Conservation (phyloP, 148 eudicot genomes). For the Chenopodium suecicum region DNA sequence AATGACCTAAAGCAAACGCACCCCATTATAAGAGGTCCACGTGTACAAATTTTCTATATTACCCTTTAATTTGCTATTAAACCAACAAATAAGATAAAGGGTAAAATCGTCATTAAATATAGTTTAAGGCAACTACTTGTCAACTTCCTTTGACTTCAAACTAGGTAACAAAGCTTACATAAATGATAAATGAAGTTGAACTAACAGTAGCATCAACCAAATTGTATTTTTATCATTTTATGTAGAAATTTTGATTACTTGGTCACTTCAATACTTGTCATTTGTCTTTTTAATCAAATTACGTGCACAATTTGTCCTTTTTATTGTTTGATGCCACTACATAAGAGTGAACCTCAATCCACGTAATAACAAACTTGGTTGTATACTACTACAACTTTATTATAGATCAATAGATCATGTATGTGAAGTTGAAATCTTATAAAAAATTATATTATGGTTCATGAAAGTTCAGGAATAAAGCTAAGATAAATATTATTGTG, state of each 20-base stretch:
- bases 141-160: conserved; percentile 15
- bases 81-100: not conserved
- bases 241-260: not conserved
- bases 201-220: conserved; percentile 21
- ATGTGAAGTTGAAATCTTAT: not conserved
- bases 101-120: not conserved
- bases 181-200: conserved; percentile 1
- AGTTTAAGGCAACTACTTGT: conserved; percentile 9
- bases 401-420: not conserved
- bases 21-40: not conserved
- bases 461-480: not conserved
- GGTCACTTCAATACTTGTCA: conserved; percentile 9
- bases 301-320: conserved; percentile 7
- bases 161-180: not conserved
- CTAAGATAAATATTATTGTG: not conserved
- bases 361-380: not conserved
- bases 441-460: not conserved
- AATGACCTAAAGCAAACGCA: conserved; percentile 3
- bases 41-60: not conserved
- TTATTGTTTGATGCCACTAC: not conserved
- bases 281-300: not conserved
- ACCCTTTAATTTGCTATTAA: not conserved
- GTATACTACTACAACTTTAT: not conserved
- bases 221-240: conserved; percentile 1
- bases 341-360: conserved; percentile 5